Evolutionary conservation across 140 eudicot genomes (phyloP), one percentile per base, ranked within the genome.

Genomic region (Senecio squalidus): DNA sequence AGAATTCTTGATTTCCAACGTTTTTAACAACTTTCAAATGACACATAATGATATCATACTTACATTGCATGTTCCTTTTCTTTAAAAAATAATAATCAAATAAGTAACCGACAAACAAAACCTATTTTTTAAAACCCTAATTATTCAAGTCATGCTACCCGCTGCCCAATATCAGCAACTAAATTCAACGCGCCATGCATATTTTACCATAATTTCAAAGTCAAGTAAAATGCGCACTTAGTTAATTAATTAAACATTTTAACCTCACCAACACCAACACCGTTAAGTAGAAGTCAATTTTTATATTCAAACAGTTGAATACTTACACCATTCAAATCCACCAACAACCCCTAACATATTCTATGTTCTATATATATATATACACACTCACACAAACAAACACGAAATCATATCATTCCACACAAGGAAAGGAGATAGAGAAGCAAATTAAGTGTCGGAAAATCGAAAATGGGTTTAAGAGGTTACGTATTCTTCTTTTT

Each of bases 201-300:
- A n/a, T 44, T 68, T 58, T 4, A 25, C 54, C 25, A 10, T 36
- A 51, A 6, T 69, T 58, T 58, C 58, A 62, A 62, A 71, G 71
- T 72, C 77, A 72, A 64, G 61, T 64, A 47, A 64, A 47, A 34
- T 29, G 39, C 47, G 77, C 67, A 56, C 72, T 48, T 36, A 16
- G 29, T 16, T 33, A 41, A 60, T 4, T 41, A 48, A n/a, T 30
- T 50, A 16, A 49, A 9, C 3, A 40, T 10, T 16, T 6, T n/a
- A 4, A 17, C 14, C 17, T 15, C 10, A 51, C 10, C 9, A 38
- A 27, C 40, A 65, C 15, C 59, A 48, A 13, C 36, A 53, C 44
- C n/a, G n/a, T 17, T 36, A 0, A 31, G n/a, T n/a, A n/a, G n/a
- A 41, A 59, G 69, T 70, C 58, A 70, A 60, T 38, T 11, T 0